Base-by-base conservation (phyloP, 2,329 filamentous ascomycete genomes). In the Cryoendolithus antarcticus region DNA sequence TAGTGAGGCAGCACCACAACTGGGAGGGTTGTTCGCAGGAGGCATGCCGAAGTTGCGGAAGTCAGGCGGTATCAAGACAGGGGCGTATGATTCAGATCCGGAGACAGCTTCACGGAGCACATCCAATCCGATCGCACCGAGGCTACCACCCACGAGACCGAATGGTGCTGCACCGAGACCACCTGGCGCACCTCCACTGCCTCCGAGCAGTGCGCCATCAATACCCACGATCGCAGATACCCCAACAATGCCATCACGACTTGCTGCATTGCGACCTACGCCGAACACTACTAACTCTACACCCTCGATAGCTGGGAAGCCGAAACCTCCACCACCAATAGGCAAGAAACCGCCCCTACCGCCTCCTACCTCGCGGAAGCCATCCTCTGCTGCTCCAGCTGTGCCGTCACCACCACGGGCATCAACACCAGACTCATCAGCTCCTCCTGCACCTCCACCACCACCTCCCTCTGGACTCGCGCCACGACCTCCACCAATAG, bases 1-100 rank as follows among this genome's bases (percentile, higher is more conserved):
- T 2, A 62, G 71, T 49, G 74, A 80, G 13, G 4, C 24, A 12
- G 75, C 84, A 35, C 86, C 86, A 8, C 89, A 95, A 58, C 62
- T 96, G 8, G 89, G 70, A 24, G 91, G 91, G 1, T 62, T 98
- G 19, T 94, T 98, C 56, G 86, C 84, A 1, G 88, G 86, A 29
- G 91, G 89, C 30, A 96, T 96, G 75, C 91, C 91, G 2, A 96
- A 95, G 65, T 60, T 98, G 54, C 83, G 84, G 60, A 95, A 93
- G 66, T 74, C 80, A 3, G 82, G 86, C 40, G 88, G 84, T 35
- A 60, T 70, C 27, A 64, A 67, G 38, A 68, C 67, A 32, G 64
- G 63, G 30, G 82, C 81, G 48, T 77, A 72, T 48, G 69, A 68
- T 38, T 88, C 85, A 43, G 88, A 94, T 56, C 76, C 82, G n/a